phyloP scores from a whole-genome alignment of 176 grass and related monocot species.

The Eragrostis curvula region DNA sequence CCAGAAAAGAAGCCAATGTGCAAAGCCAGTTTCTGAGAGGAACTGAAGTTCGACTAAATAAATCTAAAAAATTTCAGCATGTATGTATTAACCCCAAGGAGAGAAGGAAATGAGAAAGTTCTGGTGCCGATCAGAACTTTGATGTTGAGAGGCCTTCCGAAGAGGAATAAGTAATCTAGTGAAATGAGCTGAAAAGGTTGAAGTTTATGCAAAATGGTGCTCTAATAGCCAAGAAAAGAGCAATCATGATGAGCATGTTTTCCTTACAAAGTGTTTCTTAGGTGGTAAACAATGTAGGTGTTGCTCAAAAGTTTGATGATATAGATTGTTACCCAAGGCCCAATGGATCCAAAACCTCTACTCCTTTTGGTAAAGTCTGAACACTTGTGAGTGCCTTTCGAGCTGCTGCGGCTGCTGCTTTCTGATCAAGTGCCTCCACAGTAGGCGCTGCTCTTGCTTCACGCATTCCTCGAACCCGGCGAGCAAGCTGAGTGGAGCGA shows the following conservation, averaged over 20 bases:
- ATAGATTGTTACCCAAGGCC: constrained; percentile 85
- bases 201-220: constrained; percentile 8
- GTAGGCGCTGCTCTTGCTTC: constrained; percentile 81
- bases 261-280: constrained; percentile 21
- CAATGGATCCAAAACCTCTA: constrained; percentile 98
- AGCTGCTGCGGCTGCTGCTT: constrained; percentile 58
- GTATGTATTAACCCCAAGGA: not conserved
- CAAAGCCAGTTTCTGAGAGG: not conserved
- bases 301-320: constrained; percentile 17
- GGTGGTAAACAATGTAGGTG: not conserved
- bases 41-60: not conserved
- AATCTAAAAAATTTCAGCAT: not conserved
- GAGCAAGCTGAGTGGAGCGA: constrained; percentile 74
- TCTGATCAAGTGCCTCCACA: constrained; percentile 77
- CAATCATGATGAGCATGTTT: not conserved
- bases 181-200: not conserved
- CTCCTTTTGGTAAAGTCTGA: constrained; percentile 91
- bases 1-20: not conserved
- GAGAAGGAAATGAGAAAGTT: not conserved
- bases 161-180: not conserved
- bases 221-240: constrained; percentile 18
- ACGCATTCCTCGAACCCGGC: constrained; percentile 94
- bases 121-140: not conserved
- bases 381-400: constrained; percentile 75
- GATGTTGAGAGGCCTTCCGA: not conserved